A percentile compares a stretch with the other conserved stretches of the same genome.
These are phyloP conservation scores for Fusarium sp. DNA, from an alignment of 2,329 filamentous ascomycete genomes.

Conservation along the genomic window DNA sequence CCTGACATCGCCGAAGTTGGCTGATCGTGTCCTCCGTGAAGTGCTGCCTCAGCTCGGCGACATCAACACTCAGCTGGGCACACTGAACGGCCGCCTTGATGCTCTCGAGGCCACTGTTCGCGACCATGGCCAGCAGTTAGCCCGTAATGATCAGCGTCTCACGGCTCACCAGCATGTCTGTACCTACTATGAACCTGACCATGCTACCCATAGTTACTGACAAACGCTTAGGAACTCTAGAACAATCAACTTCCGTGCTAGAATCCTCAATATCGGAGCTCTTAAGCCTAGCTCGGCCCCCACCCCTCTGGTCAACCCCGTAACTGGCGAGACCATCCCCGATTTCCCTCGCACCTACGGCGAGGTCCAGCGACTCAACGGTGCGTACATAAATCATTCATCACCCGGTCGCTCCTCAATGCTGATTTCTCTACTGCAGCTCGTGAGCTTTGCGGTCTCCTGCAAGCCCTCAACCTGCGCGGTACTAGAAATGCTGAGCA, in stretches of 20 bases:
- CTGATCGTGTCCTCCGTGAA: background rate
- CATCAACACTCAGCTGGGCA: background rate
- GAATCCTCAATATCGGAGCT: background rate
- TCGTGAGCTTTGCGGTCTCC: background rate
- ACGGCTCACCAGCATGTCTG: background rate
- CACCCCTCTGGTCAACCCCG: background rate
- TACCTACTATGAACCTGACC: background rate
- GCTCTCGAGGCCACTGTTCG: background rate
- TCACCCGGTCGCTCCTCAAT: no score
- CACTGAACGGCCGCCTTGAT: background rate
- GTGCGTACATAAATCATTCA: rapidly evolving
- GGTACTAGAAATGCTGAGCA: background rate
- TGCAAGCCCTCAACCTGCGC: background rate
- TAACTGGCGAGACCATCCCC: background rate
- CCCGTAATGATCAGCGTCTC: background rate
- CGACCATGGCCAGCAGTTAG: background rate
- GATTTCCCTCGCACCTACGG: background rate
- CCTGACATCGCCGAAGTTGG: no score
- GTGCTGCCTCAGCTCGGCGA: background rate
- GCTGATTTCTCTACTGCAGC: no score
- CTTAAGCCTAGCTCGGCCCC: no score
- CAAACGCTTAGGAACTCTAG: background rate
- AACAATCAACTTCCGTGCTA: background rate
- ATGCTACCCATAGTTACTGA: background rate
- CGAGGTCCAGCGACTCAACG: background rate